Evolutionary conservation across 2,329 filamentous ascomycete genomes (phyloP).

Genomic region (Neophaeococcomyces aloes): DNA sequence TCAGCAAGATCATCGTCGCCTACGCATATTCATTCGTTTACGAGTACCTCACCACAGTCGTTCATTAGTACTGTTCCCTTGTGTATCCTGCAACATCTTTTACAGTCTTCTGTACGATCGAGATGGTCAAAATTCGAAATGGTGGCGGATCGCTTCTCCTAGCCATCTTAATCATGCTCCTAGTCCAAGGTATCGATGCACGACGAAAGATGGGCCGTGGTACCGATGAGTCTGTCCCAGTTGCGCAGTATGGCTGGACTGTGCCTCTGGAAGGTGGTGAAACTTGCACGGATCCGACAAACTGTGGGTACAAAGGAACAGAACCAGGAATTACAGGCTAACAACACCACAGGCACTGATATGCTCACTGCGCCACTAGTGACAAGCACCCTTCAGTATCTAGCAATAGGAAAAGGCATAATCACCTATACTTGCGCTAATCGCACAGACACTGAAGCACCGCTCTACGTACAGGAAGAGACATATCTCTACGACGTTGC

Average conservation of each 20-base stretch:
- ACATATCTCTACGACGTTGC: conserved; percentile 37
- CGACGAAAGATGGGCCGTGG: neutral
- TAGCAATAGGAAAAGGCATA: conserved; percentile 39
- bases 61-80: neutral
- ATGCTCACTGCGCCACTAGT: conserved; percentile 25
- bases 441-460: conserved; percentile 16
- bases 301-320: conserved; percentile 9
- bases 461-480: conserved; percentile 34
- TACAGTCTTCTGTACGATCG: neutral
- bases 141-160: neutral
- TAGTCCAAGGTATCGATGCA: neutral
- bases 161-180: neutral
- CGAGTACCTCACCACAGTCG: neutral
- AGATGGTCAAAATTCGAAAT: conserved; percentile 1
- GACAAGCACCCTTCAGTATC: conserved; percentile 30
- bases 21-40: neutral
- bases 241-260: conserved; percentile 15
- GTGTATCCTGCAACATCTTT: neutral
- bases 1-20: neutral
- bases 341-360: conserved; percentile 13
- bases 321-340: neutral
- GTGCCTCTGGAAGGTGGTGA: conserved; percentile 17
- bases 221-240: conserved; percentile 10
- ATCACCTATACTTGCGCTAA: conserved; percentile 41
- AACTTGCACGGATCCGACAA: conserved; percentile 11